Evolutionary conservation across 2,329 filamentous ascomycete genomes (phyloP).

Genomic region (Colletotrichum chlorophyti): DNA sequence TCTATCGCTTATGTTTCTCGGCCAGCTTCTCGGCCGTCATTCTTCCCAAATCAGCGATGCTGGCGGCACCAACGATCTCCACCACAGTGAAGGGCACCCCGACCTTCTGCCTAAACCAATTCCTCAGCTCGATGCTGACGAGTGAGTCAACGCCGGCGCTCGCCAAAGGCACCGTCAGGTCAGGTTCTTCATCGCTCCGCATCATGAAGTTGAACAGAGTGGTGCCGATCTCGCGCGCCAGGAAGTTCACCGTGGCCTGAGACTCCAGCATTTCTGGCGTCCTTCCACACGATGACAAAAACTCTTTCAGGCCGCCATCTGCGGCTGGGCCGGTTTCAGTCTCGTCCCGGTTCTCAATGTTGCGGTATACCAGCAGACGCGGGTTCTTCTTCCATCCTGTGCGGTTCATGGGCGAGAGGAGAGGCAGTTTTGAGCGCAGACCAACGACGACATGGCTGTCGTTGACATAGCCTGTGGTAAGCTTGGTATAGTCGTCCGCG

Average conservation of each 20-base stretch:
- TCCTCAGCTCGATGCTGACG: conserved; percentile 29
- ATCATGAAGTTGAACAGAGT: conserved; percentile 21
- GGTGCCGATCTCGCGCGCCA: background rate
- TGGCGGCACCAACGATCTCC: background rate
- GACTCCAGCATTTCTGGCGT: background rate
- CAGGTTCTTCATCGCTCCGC: conserved; percentile 11
- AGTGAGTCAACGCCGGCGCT: conserved; percentile 32
- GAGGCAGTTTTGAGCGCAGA: conserved; percentile 18
- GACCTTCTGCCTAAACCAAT: conserved; percentile 30
- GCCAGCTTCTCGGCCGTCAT: background rate
- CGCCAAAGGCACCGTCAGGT: background rate
- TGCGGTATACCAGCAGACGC: conserved; percentile 34
- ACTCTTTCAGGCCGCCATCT: background rate
- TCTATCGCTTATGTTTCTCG: background rate
- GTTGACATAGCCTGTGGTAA: no score
- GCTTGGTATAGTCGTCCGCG: no score
- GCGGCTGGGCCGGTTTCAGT: background rate
- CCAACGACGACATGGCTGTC: conserved; percentile 27
- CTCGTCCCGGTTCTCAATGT: no score
- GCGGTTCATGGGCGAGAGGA: conserved; percentile 12
- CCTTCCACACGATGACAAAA: background rate
- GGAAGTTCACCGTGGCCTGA: background rate
- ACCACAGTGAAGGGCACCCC: conserved; percentile 30
- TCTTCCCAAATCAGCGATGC: background rate
- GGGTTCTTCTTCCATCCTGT: conserved; percentile 28